These are phyloP conservation scores for Pilasporangium apinafurcum DNA, from an alignment of 352 stramenopile genomes.

Conservation along the genomic window DNA sequence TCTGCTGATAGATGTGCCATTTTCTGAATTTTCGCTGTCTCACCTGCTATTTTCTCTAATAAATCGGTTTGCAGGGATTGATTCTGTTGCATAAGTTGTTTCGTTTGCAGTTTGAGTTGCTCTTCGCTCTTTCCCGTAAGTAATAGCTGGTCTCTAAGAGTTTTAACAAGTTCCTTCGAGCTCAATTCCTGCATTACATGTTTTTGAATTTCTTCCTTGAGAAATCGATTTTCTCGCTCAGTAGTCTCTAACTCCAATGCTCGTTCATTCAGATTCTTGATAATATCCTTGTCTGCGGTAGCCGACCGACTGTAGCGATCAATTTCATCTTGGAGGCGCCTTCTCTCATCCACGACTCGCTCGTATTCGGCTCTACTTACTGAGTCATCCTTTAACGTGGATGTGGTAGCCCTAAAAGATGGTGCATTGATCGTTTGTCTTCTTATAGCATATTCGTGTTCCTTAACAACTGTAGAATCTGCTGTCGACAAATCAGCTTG, in stretches of 20 bases:
- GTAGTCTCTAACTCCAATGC: conserved; percentile 29
- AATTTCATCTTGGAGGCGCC: conserved; percentile 12
- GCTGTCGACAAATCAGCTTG: no score
- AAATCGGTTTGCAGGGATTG: conserved; percentile 56
- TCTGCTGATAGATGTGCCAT: conserved; percentile 55
- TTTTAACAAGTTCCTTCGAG: conserved; percentile 44
- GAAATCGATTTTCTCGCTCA: conserved; percentile 43
- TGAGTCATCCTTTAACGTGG: no score
- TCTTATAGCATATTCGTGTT: no score
- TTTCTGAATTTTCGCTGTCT: conserved; percentile 61
- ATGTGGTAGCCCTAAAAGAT: background rate
- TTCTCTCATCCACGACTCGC: conserved; percentile 30
- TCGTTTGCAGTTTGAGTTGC: conserved; percentile 62
- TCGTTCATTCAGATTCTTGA: conserved; percentile 29
- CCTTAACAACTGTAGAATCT: no score
- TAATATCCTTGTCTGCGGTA: conserved; percentile 26
- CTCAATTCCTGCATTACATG: conserved; percentile 51
- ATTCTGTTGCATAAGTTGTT: conserved; percentile 67
- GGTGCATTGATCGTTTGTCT: background rate
- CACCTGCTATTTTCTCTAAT: conserved; percentile 56
- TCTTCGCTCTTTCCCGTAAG: conserved; percentile 54
- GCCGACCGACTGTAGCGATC: conserved; percentile 9
- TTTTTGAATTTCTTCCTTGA: conserved; percentile 63
- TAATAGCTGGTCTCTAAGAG: conserved; percentile 39
- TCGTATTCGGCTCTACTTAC: conserved; percentile 33